A percentile compares a stretch with the other conserved stretches of the same genome.
Evolutionary conservation across 257 asterid genomes (phyloP).

Genomic region (Przewalskia tangutica): DNA sequence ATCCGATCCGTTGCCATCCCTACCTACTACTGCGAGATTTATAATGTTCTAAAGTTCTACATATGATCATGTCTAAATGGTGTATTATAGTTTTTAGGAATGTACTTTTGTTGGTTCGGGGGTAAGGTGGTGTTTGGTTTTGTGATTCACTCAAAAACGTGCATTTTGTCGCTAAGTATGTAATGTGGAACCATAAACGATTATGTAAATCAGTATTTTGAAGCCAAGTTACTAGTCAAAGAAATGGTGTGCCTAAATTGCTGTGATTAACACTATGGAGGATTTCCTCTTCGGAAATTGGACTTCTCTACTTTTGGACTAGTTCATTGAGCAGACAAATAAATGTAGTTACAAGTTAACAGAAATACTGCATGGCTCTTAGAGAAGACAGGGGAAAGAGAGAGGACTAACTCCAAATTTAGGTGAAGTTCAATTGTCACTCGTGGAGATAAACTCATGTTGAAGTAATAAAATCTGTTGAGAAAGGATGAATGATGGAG

Average conservation of each 20-base stretch:
- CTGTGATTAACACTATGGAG: neutral
- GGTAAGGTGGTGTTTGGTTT: neutral
- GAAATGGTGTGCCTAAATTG: neutral
- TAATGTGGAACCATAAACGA: neutral
- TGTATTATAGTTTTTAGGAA: neutral
- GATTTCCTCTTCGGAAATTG: neutral
- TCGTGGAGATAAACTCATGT: neutral
- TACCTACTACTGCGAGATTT: neutral
- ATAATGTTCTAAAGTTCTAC: neutral
- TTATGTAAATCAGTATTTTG: neutral
- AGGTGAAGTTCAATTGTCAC: neutral
- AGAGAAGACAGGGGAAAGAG: neutral
- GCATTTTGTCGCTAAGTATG: neutral
- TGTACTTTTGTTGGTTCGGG: neutral
- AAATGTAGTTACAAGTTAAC: neutral
- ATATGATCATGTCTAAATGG: neutral
- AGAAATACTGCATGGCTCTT: neutral
- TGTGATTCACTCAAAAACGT: neutral
- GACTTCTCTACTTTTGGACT: neutral
- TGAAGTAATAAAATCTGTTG: neutral
- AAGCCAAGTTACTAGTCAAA: neutral
- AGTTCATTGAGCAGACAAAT: neutral
- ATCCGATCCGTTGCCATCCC: too few relatives aligned
- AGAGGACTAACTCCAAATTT: neutral
- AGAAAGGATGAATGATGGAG: neutral